phyloP scores from a whole-genome alignment of 129 eudicot genomes.

The Dittrichia graveolens region DNA sequence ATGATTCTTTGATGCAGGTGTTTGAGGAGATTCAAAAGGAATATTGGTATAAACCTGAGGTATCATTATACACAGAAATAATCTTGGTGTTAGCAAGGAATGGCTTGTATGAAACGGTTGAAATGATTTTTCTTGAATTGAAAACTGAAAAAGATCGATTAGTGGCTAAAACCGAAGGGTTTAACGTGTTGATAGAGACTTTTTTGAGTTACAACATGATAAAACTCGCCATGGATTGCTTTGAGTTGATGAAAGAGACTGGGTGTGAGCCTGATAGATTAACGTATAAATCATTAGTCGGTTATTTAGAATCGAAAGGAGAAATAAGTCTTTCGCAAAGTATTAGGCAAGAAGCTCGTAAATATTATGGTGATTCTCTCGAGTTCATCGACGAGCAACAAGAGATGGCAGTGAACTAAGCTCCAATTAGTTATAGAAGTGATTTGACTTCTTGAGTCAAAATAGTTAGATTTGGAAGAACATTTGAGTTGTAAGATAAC shows the following conservation, averaged over 20 bases:
- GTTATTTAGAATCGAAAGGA: conserved; percentile 51
- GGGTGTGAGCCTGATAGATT: conserved; percentile 67
- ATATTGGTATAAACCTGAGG: conserved; percentile 68
- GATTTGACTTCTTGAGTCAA: too few relatives aligned
- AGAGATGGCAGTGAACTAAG: conserved; percentile 35
- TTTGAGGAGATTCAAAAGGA: conserved; percentile 70
- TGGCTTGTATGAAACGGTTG: conserved; percentile 48
- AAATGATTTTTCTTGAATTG: conserved; percentile 41
- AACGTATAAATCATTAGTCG: conserved; percentile 49
- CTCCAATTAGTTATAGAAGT: neutral
- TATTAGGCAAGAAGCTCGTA: conserved; percentile 49
- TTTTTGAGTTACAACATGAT: conserved; percentile 55
- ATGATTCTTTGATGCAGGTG: conserved; percentile 48
- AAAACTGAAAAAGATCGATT: conserved; percentile 43
- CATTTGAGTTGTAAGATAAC: too few relatives aligned
- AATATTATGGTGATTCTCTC: conserved; percentile 53
- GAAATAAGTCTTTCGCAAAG: conserved; percentile 41
- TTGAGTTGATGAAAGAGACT: conserved; percentile 64
- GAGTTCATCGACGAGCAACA: conserved; percentile 50
- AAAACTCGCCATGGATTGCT: conserved; percentile 50
- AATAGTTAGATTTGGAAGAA: too few relatives aligned
- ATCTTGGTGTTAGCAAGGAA: conserved; percentile 59
- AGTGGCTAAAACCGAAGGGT: conserved; percentile 54
- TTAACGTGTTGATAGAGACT: conserved; percentile 54
- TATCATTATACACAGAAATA: conserved; percentile 55